Conservation (phyloP, 805 yeast species). For the Saturnispora sekii region DNA sequence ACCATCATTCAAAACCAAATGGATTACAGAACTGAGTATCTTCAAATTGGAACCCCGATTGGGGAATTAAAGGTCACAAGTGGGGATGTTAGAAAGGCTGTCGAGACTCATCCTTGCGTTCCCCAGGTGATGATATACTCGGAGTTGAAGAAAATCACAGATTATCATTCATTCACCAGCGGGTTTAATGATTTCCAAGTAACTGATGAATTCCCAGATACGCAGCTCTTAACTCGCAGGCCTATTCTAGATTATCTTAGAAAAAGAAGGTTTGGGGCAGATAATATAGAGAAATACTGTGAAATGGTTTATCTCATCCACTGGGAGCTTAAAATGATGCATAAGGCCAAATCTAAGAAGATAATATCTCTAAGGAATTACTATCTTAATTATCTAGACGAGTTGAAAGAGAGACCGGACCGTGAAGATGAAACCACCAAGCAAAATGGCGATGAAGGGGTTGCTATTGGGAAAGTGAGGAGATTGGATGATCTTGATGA, state of each 20-base stretch:
- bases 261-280: not conserved
- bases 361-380: not conserved
- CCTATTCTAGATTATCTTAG: not conserved
- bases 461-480: not conserved
- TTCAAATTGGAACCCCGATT: not conserved
- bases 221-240: not conserved
- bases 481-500: not conserved
- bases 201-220: not conserved
- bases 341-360: no score
- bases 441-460: not conserved
- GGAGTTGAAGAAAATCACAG: not conserved
- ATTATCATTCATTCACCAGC: not conserved
- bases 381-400: not conserved
- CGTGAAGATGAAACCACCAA: no score
- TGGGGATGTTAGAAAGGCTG: not conserved
- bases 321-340: not conserved
- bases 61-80: not conserved
- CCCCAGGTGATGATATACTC: conserved; percentile 2
- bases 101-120: not conserved
- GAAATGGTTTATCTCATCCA: not conserved
- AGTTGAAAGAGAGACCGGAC: not conserved
- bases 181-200: not conserved
- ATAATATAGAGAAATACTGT: not conserved
- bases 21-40: not conserved
- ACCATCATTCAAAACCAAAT: not conserved